Evolutionary conservation across 2,329 filamentous ascomycete genomes (phyloP), one percentile per base, ranked within the genome.

Genomic region (Nothophaeocryptopus gaeumannii): DNA sequence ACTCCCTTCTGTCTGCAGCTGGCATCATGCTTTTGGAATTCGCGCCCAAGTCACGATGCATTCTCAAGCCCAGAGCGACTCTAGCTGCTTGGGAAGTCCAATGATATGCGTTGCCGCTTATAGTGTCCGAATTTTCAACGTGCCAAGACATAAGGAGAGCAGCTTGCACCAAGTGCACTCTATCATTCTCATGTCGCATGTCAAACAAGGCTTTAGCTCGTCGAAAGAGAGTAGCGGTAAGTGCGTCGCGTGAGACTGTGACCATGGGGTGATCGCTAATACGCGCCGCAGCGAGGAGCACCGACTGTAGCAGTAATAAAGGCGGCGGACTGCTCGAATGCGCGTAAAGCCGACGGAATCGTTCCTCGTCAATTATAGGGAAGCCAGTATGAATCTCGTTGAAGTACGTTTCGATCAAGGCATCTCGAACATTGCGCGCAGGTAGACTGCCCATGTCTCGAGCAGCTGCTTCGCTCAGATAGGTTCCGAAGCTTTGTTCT

Each of bases 361-460:
- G 32, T 37, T 29, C 15, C 15, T 41, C 29, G 26, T 55, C 52
- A 14, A 55, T 26, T 15, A 55, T 43, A 5, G 52, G 52, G 13
- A 51, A 51, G 2, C 52, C 48, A n/a, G 52, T 48, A 43, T 55
- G 44, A 12, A 55, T 51, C 33, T 45, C 39, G 13, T 29, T 40
- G 39, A 55, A 55, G 45, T 51, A 55, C 16, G 52, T 51, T 8
- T 50, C 44, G 7, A 55, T 38, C 15, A 55, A 37, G 14, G 52
- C 34, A 20, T 55, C 44, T 32, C 45, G 50, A 4, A 53, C 41
- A 26, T 35, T 35, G 9, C 37, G 45, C 2, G 45, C 13, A 5
- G 50, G 50, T 8, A 53, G 47, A 43, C 45, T 53, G 4, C 45
- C 42, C n/a, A 53, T 16, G 16, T 53, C 50, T 29, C 36, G 34